Evolutionary conservation across 2,329 filamentous ascomycete genomes (phyloP).

Genomic region (Xylariaceae sp.): DNA sequence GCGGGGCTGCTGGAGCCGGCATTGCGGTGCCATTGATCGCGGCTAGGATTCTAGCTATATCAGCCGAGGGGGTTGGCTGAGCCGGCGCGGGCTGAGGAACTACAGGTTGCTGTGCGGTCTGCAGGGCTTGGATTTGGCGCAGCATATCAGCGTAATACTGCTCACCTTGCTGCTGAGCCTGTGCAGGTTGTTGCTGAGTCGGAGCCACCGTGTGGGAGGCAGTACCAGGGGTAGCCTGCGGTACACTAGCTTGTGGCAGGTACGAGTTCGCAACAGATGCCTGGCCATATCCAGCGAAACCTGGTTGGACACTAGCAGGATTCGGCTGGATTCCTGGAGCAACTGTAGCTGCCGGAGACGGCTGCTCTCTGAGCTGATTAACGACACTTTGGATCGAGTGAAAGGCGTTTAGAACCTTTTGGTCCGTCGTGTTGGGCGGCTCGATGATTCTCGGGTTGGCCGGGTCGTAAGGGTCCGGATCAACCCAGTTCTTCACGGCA

Average conservation of each 20-base stretch:
- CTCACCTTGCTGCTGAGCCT: slow-evolving; percentile 19
- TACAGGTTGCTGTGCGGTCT: slow-evolving; percentile 19
- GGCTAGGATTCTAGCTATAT: slow-evolving; percentile 27
- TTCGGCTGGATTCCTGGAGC: slow-evolving; percentile 48
- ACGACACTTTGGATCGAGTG: slow-evolving; percentile 41
- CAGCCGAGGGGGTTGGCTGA: slow-evolving; percentile 13
- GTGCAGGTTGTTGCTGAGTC: slow-evolving; percentile 17
- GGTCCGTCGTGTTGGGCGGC: slow-evolving; percentile 40
- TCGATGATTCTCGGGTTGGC: slow-evolving; percentile 30
- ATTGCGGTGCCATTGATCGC: slow-evolving; percentile 21
- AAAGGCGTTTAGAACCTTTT: slow-evolving; percentile 39
- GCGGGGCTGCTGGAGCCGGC: slow-evolving; percentile 9
- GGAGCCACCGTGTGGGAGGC: slow-evolving; percentile 14
- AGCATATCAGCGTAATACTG: slow-evolving; percentile 24
- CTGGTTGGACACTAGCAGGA: slow-evolving; percentile 44
- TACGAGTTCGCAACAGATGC: no score
- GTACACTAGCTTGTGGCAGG: no score
- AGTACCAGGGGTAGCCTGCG: slow-evolving; percentile 8
- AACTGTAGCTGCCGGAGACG: slow-evolving; percentile 47
- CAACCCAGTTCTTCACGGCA: slow-evolving; percentile 35
- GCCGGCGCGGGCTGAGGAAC: slow-evolving; percentile 14
- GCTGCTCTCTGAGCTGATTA: slow-evolving; percentile 39
- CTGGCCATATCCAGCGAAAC: slow-evolving; percentile 46
- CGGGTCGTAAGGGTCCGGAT: slow-evolving; percentile 37
- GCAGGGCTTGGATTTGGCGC: slow-evolving; percentile 27